Evolutionary conservation across 371 early-diverging fungal species (phyloP).

Genomic region (Mucor lusitanicus): DNA sequence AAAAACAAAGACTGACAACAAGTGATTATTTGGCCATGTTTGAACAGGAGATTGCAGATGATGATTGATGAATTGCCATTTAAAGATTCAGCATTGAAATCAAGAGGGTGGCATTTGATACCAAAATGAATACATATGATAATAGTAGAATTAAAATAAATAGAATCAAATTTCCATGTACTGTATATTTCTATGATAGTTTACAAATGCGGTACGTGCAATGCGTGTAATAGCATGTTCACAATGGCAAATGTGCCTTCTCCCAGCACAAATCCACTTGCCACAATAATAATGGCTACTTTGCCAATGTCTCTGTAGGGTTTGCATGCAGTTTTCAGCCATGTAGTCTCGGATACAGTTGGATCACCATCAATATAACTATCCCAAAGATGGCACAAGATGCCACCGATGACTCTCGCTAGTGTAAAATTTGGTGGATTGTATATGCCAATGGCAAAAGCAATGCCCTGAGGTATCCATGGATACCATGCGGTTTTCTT

Average conservation of each 20-base stretch:
- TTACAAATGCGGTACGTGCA: slow-evolving; percentile 38
- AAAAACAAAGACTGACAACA: not conserved
- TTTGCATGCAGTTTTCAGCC: not conserved
- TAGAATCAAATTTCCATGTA: too few relatives aligned
- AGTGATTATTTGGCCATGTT: slow-evolving; percentile 8
- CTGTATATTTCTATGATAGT: too few relatives aligned
- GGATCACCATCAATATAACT: slow-evolving; percentile 31
- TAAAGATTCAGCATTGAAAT: not conserved
- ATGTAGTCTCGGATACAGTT: not conserved
- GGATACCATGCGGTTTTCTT: slow-evolving; percentile 25
- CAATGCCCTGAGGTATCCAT: slow-evolving; percentile 72
- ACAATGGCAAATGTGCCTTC: slow-evolving; percentile 73
- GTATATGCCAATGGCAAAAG: slow-evolving; percentile 83
- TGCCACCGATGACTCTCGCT: slow-evolving; percentile 70
- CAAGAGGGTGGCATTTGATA: not conserved
- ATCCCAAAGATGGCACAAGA: slow-evolving; percentile 50
- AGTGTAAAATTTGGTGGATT: slow-evolving; percentile 78
- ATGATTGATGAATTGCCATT: not conserved
- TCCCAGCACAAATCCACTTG: slow-evolving; percentile 77
- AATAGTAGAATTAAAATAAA: too few relatives aligned
- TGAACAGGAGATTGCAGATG: slow-evolving; percentile 5
- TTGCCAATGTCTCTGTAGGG: slow-evolving; percentile 35
- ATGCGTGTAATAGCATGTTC: slow-evolving; percentile 45
- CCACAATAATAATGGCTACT: slow-evolving; percentile 69
- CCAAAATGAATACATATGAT: too few relatives aligned